These are phyloP conservation scores for Pelargonium exstipulatum DNA, from an alignment of 441 rosid species.

Conservation along the genomic window DNA sequence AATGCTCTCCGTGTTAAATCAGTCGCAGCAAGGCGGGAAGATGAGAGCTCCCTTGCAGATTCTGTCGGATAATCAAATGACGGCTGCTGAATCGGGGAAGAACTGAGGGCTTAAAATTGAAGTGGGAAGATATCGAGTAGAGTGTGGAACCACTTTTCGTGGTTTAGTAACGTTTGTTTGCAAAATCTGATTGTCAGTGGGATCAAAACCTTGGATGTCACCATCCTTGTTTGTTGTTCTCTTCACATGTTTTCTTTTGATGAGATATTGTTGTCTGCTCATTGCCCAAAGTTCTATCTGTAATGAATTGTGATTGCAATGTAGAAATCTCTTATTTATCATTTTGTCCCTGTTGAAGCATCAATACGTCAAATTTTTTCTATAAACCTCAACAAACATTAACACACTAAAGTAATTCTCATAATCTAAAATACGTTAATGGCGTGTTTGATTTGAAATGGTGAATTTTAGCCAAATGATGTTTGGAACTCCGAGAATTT, in stretches of 20 bases:
- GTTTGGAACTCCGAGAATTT: no score
- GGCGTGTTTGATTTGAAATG: no score
- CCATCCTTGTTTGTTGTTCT: background rate
- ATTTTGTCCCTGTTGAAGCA: no score
- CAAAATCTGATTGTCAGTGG: background rate
- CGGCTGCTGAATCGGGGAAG: constrained; percentile 17
- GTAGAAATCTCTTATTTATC: no score
- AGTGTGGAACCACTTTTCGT: background rate
- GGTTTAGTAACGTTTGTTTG: background rate
- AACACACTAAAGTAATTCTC: no score
- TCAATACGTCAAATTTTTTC: no score
- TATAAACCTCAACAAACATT: no score
- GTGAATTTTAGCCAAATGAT: no score
- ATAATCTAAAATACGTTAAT: no score
- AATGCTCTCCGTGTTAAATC: background rate
- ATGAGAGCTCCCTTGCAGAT: constrained; percentile 34
- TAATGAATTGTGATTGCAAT: no score
- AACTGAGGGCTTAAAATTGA: constrained; percentile 11
- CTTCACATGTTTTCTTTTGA: background rate
- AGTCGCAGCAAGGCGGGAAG: constrained; percentile 20
- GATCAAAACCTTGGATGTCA: constrained; percentile 27
- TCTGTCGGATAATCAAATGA: constrained; percentile 29
- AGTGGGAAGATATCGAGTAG: background rate
- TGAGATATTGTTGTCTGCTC: no score
- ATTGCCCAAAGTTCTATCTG: no score